phyloP scores from a whole-genome alignment of 2,329 filamentous ascomycete genomes.

The Emericellopsis cladophorae region DNA sequence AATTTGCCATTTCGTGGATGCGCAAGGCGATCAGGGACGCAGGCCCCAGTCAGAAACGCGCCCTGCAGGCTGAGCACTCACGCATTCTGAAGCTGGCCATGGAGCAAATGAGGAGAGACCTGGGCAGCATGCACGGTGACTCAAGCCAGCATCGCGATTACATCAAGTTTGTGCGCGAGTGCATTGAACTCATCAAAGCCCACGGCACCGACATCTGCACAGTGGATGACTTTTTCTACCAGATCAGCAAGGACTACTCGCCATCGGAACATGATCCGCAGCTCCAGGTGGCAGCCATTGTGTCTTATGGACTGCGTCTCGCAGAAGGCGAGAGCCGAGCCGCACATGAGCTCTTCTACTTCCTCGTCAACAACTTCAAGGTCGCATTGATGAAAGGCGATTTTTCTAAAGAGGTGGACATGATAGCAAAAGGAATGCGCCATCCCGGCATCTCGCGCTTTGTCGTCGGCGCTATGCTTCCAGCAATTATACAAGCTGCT shows the following conservation, averaged over 20 bases:
- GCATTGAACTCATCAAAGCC: slow-evolving; percentile 40
- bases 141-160: slow-evolving; percentile 29
- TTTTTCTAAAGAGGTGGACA: slow-evolving; percentile 29
- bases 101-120: slow-evolving; percentile 39
- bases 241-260: slow-evolving; percentile 41
- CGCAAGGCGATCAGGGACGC: slow-evolving; percentile 30
- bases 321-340: slow-evolving; percentile 36
- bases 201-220: slow-evolving; percentile 39
- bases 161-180: slow-evolving; percentile 36
- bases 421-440: slow-evolving; percentile 36
- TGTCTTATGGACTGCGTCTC: slow-evolving; percentile 42
- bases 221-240: slow-evolving; percentile 43
- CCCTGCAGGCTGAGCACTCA: slow-evolving; percentile 25
- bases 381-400: slow-evolving; percentile 35
- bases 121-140: slow-evolving; percentile 23
- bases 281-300: slow-evolving; percentile 40
- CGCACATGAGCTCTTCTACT: slow-evolving; percentile 38
- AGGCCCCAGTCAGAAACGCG: slow-evolving; percentile 18
- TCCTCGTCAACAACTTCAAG: slow-evolving; percentile 45
- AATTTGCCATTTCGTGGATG: slow-evolving; percentile 35
- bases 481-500: slow-evolving; percentile 32
- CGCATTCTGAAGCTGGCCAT: slow-evolving; percentile 32
- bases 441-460: slow-evolving; percentile 30
- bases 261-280: slow-evolving; percentile 42
- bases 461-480: slow-evolving; percentile 38